phyloP scores from a whole-genome alignment of 306 rosid species.

The Bauhinia variegata region DNA sequence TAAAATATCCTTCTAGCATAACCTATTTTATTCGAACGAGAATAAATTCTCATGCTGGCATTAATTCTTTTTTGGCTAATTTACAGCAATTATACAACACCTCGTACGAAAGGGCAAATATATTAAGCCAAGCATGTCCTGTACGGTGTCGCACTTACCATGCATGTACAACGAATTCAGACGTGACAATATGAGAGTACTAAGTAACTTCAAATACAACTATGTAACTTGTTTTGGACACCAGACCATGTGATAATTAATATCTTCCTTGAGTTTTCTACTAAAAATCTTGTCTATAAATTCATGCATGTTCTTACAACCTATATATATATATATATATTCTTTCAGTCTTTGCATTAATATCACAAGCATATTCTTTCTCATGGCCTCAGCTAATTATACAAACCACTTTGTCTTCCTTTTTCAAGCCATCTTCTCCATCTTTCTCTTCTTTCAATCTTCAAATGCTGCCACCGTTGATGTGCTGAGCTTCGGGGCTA shows the following conservation, averaged over 20 bases:
- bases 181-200: constrained; percentile 18
- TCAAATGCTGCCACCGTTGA: constrained; percentile 32
- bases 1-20: too few relatives aligned
- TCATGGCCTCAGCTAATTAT: background rate
- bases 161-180: constrained; percentile 19
- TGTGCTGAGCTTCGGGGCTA: constrained; percentile 44
- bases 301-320: background rate
- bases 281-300: background rate
- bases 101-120: background rate
- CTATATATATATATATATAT: too few relatives aligned
- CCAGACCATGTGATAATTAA: constrained; percentile 41
- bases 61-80: too few relatives aligned
- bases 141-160: constrained; percentile 5
- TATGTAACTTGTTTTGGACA: constrained; percentile 27
- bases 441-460: constrained; percentile 6
- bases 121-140: background rate
- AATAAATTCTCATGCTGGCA: too few relatives aligned
- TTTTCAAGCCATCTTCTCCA: constrained; percentile 9
- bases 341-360: background rate
- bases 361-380: constrained; percentile 7
- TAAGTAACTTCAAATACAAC: constrained; percentile 37
- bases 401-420: constrained; percentile 11
- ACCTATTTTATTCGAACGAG: too few relatives aligned
- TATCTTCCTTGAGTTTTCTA: constrained; percentile 12
- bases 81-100: background rate